Evolutionary conservation across 352 stramenopile genomes (phyloP).

Genomic region (Thraustochytrium striatum): DNA sequence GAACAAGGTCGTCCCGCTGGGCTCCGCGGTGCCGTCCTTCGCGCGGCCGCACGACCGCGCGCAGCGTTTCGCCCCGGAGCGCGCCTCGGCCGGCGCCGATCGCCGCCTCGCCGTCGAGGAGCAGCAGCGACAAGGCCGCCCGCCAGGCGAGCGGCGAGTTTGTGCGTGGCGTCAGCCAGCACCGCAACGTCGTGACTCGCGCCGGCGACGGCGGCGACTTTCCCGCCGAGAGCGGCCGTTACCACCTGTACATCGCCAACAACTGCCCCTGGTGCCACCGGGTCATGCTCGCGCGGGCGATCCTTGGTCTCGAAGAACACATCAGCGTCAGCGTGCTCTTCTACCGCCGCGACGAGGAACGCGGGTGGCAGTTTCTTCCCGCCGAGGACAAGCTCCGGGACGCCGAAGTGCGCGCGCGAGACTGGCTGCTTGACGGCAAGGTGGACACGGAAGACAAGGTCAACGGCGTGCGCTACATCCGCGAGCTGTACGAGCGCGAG

Average conservation of each 20-base stretch:
- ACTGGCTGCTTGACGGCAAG: slow-evolving; percentile 4
- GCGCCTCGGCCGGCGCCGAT: background rate
- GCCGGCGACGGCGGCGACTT: slow-evolving; percentile 18
- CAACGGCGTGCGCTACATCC: background rate
- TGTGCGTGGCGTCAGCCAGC: background rate
- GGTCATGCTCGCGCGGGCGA: slow-evolving; percentile 53
- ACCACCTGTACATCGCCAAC: slow-evolving; percentile 67
- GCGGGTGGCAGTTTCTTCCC: slow-evolving; percentile 57
- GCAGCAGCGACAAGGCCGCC: background rate
- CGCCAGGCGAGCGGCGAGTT: slow-evolving; percentile 19
- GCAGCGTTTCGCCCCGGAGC: background rate
- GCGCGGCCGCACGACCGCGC: slow-evolving; percentile 64
- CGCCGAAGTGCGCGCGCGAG: background rate
- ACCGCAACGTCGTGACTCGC: slow-evolving; percentile 5
- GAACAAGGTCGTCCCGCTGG: slow-evolving; percentile 83
- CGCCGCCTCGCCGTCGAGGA: background rate
- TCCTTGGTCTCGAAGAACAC: slow-evolving; percentile 52
- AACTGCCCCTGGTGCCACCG: slow-evolving; percentile 63
- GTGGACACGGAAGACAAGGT: slow-evolving; percentile 4
- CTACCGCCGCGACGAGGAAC: slow-evolving; percentile 5
- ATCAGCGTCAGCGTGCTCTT: slow-evolving; percentile 49
- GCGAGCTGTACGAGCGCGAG: slow-evolving; percentile 1
- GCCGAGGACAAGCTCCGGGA: slow-evolving; percentile 28
- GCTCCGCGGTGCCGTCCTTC: slow-evolving; percentile 60
- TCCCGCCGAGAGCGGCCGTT: slow-evolving; percentile 53